Evolutionary conservation across 1,139 yeast species (phyloP).

Genomic region (Suhomyces coccinellae): DNA sequence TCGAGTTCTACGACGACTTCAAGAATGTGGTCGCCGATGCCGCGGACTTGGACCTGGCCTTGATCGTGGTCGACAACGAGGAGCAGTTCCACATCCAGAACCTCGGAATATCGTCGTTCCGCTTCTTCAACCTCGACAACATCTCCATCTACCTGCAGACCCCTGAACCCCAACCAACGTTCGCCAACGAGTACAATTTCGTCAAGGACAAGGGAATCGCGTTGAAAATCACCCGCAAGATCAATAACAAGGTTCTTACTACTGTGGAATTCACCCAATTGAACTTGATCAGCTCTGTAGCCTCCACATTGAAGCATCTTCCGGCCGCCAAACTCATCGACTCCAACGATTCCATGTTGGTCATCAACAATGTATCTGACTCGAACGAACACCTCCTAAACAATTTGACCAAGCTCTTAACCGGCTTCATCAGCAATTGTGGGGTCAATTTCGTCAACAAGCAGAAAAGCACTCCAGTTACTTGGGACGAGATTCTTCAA

Average conservation of each 20-base stretch:
- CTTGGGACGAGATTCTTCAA: conserved; percentile 16
- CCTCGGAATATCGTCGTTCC: conserved; percentile 1
- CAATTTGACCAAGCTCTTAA: conserved; percentile 32
- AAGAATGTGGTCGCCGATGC: conserved; percentile 11
- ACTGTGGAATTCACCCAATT: conserved; percentile 53
- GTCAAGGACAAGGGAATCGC: conserved; percentile 44
- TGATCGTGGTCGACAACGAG: conserved; percentile 11
- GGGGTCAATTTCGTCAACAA: conserved; percentile 19
- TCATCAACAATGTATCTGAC: conserved; percentile 24
- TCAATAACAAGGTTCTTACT: conserved; percentile 24
- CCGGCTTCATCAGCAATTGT: conserved; percentile 29
- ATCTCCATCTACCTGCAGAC: conserved; percentile 7
- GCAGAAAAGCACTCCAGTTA: background rate
- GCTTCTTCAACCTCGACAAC: conserved; percentile 6
- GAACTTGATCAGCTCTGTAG: conserved; percentile 62
- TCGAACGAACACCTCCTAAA: conserved; percentile 26
- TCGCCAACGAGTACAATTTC: conserved; percentile 31
- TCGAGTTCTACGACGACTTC: conserved; percentile 23
- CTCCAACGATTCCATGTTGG: conserved; percentile 42
- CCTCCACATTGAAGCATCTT: conserved; percentile 59
- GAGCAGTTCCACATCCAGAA: conserved; percentile 10
- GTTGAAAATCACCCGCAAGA: conserved; percentile 24
- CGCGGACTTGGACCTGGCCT: conserved; percentile 5
- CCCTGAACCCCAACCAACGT: conserved; percentile 11
- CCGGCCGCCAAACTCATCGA: conserved; percentile 48